phyloP scores from a whole-genome alignment of 768 basidiomycete species.

The Auriscalpium microsporum region DNA sequence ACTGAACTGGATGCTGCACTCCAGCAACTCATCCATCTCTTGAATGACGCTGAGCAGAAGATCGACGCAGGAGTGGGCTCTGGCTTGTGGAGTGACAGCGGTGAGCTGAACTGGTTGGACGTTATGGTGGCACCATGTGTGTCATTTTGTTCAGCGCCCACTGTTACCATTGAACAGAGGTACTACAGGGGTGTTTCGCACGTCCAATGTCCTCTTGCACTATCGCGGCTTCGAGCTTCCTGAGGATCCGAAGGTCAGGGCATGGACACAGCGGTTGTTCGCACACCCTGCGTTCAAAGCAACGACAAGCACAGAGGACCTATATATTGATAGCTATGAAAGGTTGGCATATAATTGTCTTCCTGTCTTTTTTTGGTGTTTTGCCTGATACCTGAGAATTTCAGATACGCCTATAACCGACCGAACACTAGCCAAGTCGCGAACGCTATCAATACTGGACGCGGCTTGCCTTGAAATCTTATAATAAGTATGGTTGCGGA shows the following conservation, averaged over 20 bases:
- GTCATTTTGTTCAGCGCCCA: conserved; percentile 13
- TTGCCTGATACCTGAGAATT: background rate
- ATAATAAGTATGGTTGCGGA: background rate
- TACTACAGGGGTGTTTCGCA: conserved; percentile 60
- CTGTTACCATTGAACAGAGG: background rate
- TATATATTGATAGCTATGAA: conserved; percentile 69
- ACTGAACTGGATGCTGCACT: conserved; percentile 48
- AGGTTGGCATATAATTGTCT: conserved; percentile 29
- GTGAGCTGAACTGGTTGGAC: conserved; percentile 53
- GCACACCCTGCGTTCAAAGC: conserved; percentile 53
- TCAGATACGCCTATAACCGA: conserved; percentile 67
- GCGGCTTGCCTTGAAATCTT: conserved; percentile 44
- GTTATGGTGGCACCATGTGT: conserved; percentile 65
- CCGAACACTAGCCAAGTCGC: conserved; percentile 73
- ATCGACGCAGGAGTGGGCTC: conserved; percentile 25
- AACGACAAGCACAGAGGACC: conserved; percentile 59
- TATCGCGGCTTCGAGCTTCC: conserved; percentile 62
- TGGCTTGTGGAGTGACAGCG: conserved; percentile 57
- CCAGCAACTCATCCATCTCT: conserved; percentile 40
- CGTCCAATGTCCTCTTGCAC: conserved; percentile 52
- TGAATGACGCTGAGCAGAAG: conserved; percentile 46
- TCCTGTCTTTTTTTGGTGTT: background rate
- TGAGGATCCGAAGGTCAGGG: conserved; percentile 36
- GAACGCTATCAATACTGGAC: conserved; percentile 64
- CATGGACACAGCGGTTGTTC: conserved; percentile 47